Base-by-base conservation (phyloP, 2,329 filamentous ascomycete genomes). In the Neopestalotiopsis sp. region DNA sequence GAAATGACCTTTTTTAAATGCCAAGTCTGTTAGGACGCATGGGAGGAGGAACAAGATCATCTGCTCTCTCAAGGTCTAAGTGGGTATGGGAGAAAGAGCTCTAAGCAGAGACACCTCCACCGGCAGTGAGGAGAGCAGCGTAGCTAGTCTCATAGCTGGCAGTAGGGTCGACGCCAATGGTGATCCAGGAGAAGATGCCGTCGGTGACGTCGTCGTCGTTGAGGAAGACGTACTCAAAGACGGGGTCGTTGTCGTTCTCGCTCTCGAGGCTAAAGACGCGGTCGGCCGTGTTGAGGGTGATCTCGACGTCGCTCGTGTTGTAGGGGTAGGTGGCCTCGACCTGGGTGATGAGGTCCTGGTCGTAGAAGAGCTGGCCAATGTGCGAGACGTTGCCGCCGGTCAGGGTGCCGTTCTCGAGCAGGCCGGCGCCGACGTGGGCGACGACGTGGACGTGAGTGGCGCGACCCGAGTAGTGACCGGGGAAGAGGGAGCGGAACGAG, bases 311-410 rank as follows among this genome's bases (percentile, higher is more conserved):
- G 59, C 49, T 67, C 2, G 59, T 53, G 45, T 53, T 67, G 59
- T 67, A 67, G 4, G 66, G 66, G 20, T 34, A 13, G 9, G 57
- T 67, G 4, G 40, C 34, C 58, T 67, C 66, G n/a, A 67, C 66
- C 12, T 42, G 71, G 28, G 74, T 73, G 71, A 89, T 84, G 9
- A 92, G 84, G 70, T 82, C 81, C 75, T 91, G 86, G 76, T 91
- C 88, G 76, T 90, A 89, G 83, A 89, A 92, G 65, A 90, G 75
- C 76, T 92, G 90, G n/a, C 90, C 90, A 56, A 91, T 84, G 79
- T 92, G 89, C 64, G 79, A 82, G 14, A 83, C 81, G 70, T 83
- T 85, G 53, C 79, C 77, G 71, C 66, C 66, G 7, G 66, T 62
- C 20, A 87, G 87, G 67, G 85, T 86, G 74, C 86, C 73, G 75